Percentiles rank a stretch among this genome's conserved stretches.
These are phyloP conservation scores for Sordariomycetes sp. DNA, from an alignment of 2,329 filamentous ascomycete species.

Conservation along the genomic window DNA sequence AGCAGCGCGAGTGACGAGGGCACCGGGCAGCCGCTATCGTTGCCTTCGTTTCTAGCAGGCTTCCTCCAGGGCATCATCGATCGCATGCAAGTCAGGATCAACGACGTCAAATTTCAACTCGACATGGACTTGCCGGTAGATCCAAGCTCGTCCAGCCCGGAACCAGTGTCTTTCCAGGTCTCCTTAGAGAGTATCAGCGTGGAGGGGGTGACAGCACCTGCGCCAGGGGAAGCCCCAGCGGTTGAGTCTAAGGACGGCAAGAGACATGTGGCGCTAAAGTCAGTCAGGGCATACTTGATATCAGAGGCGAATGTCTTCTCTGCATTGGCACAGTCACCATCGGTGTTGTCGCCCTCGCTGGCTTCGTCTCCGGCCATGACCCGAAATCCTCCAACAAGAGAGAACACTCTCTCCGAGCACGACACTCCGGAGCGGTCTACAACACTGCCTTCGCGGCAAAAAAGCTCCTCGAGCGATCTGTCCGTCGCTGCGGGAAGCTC, in stretches of 20 bases:
- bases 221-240: no score
- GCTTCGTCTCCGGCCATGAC: slow-evolving; percentile 43
- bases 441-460: not conserved
- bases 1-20: slow-evolving; percentile 56
- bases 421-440: not conserved
- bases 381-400: slow-evolving; percentile 21
- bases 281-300: slow-evolving; percentile 55
- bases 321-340: slow-evolving; percentile 46
- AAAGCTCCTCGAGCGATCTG: not conserved
- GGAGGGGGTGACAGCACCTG: slow-evolving; percentile 50
- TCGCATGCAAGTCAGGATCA: slow-evolving; percentile 57
- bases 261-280: slow-evolving; percentile 52
- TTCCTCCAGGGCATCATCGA: slow-evolving; percentile 69
- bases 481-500: not conserved
- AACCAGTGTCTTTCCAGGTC: slow-evolving; percentile 55
- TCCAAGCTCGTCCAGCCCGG: slow-evolving; percentile 30
- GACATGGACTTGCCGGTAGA: slow-evolving; percentile 50
- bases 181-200: slow-evolving; percentile 56
- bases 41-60: slow-evolving; percentile 61
- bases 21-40: slow-evolving; percentile 60
- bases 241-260: slow-evolving; percentile 52
- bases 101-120: slow-evolving; percentile 55
- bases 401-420: slow-evolving; percentile 11
- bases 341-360: slow-evolving; percentile 32
- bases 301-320: slow-evolving; percentile 60